phyloP scores from a whole-genome alignment of 129 eudicot species.

The Lactuca saligna region DNA sequence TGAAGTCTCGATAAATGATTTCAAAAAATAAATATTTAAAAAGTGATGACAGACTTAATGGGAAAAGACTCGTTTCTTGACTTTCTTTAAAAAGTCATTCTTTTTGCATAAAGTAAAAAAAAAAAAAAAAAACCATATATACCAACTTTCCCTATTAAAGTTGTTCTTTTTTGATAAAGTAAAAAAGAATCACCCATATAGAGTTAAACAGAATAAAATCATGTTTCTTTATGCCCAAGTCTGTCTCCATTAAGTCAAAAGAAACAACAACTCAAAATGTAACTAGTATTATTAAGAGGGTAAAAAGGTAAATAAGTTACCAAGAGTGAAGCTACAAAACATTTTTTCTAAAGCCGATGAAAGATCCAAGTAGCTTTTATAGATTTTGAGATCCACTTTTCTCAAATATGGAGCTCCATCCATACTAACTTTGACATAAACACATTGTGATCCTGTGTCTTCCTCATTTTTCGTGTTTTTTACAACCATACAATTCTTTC shows the following conservation, averaged over 20 bases:
- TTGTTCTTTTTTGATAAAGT: background rate
- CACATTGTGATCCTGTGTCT: slow-evolving; percentile 40
- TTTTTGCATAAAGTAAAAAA: too few relatives aligned
- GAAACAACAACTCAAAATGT: background rate
- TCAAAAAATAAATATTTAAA: too few relatives aligned
- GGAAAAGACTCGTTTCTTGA: background rate
- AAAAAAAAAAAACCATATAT: too few relatives aligned
- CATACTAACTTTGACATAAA: slow-evolving; percentile 71
- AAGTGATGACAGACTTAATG: too few relatives aligned
- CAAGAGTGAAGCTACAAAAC: slow-evolving; percentile 69
- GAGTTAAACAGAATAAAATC: too few relatives aligned
- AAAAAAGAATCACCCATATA: too few relatives aligned
- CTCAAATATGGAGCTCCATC: slow-evolving; percentile 83
- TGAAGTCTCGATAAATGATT: too few relatives aligned
- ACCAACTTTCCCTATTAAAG: background rate
- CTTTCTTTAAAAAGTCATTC: background rate
- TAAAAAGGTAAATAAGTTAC: slow-evolving; percentile 36
- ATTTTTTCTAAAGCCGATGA: slow-evolving; percentile 66
- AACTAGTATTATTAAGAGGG: background rate
- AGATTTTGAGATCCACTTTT: slow-evolving; percentile 63
- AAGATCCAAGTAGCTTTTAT: slow-evolving; percentile 48
- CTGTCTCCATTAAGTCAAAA: too few relatives aligned
- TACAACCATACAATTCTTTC: slow-evolving; percentile 59
- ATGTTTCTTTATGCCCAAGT: too few relatives aligned
- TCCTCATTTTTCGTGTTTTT: slow-evolving; percentile 47